A percentile compares a stretch with the other conserved stretches of the same genome.
phyloP scores from a whole-genome alignment of 2,329 filamentous ascomycete genomes.

The Trichoderma sp. region DNA sequence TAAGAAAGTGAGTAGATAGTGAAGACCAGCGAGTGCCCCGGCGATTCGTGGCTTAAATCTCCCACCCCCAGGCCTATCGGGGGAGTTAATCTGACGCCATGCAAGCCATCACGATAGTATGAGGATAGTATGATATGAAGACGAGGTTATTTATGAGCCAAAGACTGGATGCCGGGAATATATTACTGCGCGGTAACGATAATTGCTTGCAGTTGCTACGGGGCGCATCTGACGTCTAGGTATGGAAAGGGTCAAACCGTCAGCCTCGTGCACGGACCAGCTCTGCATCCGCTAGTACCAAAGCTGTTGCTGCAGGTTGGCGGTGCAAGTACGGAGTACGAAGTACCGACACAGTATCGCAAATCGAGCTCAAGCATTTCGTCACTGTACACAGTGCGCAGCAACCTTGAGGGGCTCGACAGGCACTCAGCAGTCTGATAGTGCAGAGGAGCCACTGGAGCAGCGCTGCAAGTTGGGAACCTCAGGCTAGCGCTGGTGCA shows the following conservation, averaged over 20 bases:
- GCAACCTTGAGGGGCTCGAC: background rate
- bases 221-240: background rate
- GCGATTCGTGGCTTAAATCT: background rate
- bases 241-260: background rate
- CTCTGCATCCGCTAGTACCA: background rate
- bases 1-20: background rate
- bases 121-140: background rate
- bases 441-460: background rate
- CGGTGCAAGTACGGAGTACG: background rate
- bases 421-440: background rate
- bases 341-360: background rate
- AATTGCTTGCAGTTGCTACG: background rate
- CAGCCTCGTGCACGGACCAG: constrained; percentile 17
- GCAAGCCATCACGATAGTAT: background rate
- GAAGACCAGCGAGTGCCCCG: background rate
- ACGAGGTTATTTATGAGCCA: background rate
- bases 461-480: background rate
- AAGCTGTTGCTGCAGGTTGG: background rate
- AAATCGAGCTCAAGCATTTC: background rate
- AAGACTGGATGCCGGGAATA: background rate
- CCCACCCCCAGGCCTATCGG: background rate
- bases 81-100: background rate
- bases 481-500: constrained; percentile 2
- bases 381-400: background rate
- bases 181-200: background rate